These are phyloP conservation scores for Phalaenopsis equestris DNA, from an alignment of 106 monocot species.

Conservation along the genomic window DNA sequence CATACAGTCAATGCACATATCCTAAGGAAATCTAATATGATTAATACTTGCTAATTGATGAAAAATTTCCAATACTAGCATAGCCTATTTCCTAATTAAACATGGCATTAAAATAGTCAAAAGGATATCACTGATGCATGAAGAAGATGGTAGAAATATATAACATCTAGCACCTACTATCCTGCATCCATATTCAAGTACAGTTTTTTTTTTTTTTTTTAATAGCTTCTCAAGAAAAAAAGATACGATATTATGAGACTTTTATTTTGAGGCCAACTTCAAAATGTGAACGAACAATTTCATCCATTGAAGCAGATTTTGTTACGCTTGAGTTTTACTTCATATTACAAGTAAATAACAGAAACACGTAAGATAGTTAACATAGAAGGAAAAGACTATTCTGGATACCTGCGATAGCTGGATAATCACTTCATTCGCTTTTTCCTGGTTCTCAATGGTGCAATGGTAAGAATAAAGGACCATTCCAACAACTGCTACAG, in stretches of 20 bases:
- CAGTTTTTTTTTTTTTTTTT: neutral
- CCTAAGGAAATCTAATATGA: too few relatives aligned
- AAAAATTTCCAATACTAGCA: too few relatives aligned
- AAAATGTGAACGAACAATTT: neutral
- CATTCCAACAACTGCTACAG: conserved; percentile 79
- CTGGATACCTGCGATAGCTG: conserved; percentile 42
- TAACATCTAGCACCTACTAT: too few relatives aligned
- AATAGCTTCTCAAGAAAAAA: neutral
- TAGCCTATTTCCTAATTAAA: too few relatives aligned
- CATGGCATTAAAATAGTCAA: too few relatives aligned
- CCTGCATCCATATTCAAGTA: too few relatives aligned
- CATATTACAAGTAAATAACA: neutral
- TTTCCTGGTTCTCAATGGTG: conserved; percentile 60
- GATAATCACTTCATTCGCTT: conserved; percentile 45
- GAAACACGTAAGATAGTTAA: neutral
- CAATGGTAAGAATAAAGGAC: conserved; percentile 76
- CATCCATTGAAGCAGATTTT: too few relatives aligned
- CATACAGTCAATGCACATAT: too few relatives aligned
- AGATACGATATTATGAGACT: neutral
- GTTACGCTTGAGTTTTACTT: neutral
- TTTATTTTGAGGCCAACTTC: neutral
- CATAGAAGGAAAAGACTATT: neutral
- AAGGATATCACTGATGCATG: too few relatives aligned
- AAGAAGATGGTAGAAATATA: too few relatives aligned
- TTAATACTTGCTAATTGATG: too few relatives aligned